Conservation (phyloP, 164 flowering plant species). For the Magnolia kwangsiensis region DNA sequence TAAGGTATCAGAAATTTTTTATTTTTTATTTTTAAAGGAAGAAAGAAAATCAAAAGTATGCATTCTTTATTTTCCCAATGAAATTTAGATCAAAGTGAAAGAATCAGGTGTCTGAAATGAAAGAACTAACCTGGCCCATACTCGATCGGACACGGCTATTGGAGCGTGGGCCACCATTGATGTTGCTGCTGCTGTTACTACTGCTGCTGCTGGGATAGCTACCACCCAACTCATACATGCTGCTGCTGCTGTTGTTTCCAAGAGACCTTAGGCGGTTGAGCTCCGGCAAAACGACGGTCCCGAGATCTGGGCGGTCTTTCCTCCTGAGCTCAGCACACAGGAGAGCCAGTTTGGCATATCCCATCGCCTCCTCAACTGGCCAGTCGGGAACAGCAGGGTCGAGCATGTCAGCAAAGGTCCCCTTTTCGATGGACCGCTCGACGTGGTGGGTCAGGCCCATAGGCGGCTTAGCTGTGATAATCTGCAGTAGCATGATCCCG, state of each 20-base stretch:
- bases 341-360: constrained; percentile 48
- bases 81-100: too few species aligned
- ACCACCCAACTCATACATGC: background rate
- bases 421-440: constrained; percentile 45
- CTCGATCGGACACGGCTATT: too few species aligned
- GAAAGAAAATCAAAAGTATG: too few species aligned
- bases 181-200: background rate
- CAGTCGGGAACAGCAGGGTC: constrained; percentile 63
- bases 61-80: too few species aligned
- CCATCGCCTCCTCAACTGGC: constrained; percentile 53
- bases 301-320: constrained; percentile 72
- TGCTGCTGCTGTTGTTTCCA: constrained; percentile 16
- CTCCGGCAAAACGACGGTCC: constrained; percentile 52
- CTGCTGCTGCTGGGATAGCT: background rate
- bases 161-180: too few species aligned
- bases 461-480: constrained; percentile 66
- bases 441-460: constrained; percentile 69
- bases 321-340: constrained; percentile 55
- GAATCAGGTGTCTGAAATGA: too few species aligned
- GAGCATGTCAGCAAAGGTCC: constrained; percentile 43
- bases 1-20: too few species aligned
- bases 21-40: too few species aligned
- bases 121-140: too few species aligned
- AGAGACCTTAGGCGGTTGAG: constrained; percentile 48
- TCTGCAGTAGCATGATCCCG: constrained; percentile 68